A percentile compares a stretch with the other conserved stretches of the same genome.
Evolutionary conservation across 495 filamentous ascomycete species (phyloP).

Genomic region (Bathelium albidoporum): DNA sequence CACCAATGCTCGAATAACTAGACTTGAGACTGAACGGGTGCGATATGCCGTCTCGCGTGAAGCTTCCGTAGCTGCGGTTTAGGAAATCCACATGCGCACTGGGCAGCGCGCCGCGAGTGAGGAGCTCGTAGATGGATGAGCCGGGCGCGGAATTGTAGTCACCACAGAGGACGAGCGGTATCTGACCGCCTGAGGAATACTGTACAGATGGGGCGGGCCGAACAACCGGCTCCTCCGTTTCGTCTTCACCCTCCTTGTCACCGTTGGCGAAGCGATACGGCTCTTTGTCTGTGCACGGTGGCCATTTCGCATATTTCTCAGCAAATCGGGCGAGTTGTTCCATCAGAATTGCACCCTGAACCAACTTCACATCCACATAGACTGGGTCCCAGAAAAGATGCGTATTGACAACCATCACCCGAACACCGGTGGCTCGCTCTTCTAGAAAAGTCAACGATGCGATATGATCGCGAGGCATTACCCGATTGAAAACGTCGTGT

Average conservation of each 20-base stretch:
- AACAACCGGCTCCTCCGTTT: conserved; percentile 37
- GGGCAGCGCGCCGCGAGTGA: conserved; percentile 61
- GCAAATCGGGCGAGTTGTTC: conserved; percentile 76
- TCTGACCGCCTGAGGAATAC: conserved; percentile 73
- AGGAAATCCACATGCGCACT: conserved; percentile 68
- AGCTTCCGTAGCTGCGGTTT: conserved; percentile 70
- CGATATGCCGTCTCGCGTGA: conserved; percentile 80
- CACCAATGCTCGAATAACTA: conserved; percentile 66
- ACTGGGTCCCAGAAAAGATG: conserved; percentile 91
- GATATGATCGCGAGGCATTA: conserved; percentile 97
- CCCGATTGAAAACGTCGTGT: conserved; percentile 91
- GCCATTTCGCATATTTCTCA: conserved; percentile 67
- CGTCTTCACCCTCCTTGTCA: conserved; percentile 41
- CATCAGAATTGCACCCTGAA: conserved; percentile 90
- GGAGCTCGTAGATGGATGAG: conserved; percentile 79
- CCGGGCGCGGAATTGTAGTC: conserved; percentile 87
- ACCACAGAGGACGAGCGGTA: conserved; percentile 83
- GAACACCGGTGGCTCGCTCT: conserved; percentile 73
- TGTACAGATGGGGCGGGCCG: conserved; percentile 59
- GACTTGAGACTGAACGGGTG: conserved; percentile 93
- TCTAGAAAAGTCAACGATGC: conserved; percentile 84
- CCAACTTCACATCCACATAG: conserved; percentile 84
- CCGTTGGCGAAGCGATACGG: conserved; percentile 54
- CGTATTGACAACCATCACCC: conserved; percentile 83
- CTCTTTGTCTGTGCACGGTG: conserved; percentile 68